Percentiles rank a stretch among this genome's conserved stretches.
Evolutionary conservation across 2,329 filamentous ascomycete genomes (phyloP).

Genomic region (Phoma sp.): DNA sequence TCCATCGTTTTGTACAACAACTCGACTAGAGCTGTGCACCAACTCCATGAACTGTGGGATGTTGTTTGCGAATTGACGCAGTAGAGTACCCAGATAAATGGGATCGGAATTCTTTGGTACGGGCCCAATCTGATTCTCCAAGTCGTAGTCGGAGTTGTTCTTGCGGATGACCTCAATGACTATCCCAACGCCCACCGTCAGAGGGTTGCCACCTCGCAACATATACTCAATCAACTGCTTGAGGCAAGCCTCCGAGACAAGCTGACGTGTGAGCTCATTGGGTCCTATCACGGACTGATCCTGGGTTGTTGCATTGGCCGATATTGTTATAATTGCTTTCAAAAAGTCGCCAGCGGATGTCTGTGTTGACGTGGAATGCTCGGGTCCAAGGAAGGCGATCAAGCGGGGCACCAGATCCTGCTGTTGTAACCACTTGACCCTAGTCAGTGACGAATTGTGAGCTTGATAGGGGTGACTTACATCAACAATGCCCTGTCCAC

Average conservation of each 20-base stretch:
- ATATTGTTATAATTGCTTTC: conserved; percentile 98
- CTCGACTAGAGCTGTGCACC: conserved; percentile 74
- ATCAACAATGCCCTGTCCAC: conserved; percentile 91
- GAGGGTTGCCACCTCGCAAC: conserved; percentile 88
- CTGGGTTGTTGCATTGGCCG: conserved; percentile 95
- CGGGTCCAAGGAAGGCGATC: conserved; percentile 82
- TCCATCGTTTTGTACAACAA: conserved; percentile 62
- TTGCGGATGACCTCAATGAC: conserved; percentile 98
- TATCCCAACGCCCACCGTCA: conserved; percentile 96
- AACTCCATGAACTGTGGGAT: conserved; percentile 94
- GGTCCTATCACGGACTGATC: conserved; percentile 99
- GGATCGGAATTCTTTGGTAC: conserved; percentile 86
- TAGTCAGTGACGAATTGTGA: conserved; percentile 18
- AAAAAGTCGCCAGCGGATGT: conserved; percentile 97
- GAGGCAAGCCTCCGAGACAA: conserved; percentile 86
- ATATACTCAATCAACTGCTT: conserved; percentile 87
- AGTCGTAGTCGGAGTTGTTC: conserved; percentile 98
- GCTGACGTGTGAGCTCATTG: conserved; percentile 92
- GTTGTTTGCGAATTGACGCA: conserved; percentile 86
- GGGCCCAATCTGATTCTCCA: conserved; percentile 83
- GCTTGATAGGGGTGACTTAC: conserved; percentile 57
- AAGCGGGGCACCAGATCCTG: conserved; percentile 87
- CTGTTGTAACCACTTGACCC: conserved; percentile 80
- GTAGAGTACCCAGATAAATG: conserved; percentile 90
- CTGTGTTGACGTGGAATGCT: conserved; percentile 87